Evolutionary conservation across 192 early-diverging fungal genomes (phyloP).

Genomic region (Coemansia sp.): DNA sequence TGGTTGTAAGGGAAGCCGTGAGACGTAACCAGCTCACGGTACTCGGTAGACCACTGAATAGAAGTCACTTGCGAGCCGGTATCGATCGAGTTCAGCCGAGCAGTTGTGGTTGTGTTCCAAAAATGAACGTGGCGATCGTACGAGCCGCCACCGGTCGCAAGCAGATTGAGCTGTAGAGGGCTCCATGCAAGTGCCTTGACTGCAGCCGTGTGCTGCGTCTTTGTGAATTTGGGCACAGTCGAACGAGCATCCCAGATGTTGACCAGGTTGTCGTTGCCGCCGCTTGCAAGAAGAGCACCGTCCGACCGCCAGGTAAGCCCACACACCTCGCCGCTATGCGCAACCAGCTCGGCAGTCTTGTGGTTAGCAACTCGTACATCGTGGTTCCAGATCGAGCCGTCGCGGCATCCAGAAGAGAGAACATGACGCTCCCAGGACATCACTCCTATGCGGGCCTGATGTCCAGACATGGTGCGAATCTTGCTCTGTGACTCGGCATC

Average conservation of each 20-base stretch:
- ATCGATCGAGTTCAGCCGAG: constrained; percentile 64
- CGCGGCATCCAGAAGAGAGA: constrained; percentile 80
- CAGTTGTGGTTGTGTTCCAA: constrained; percentile 81
- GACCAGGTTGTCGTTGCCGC: constrained; percentile 92
- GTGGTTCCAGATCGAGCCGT: constrained; percentile 93
- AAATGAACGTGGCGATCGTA: constrained; percentile 88
- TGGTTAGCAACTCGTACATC: constrained; percentile 89
- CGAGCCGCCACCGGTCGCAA: constrained; percentile 92
- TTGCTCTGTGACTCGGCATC: constrained; percentile 72
- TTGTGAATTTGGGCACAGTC: constrained; percentile 65
- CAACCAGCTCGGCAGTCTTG: constrained; percentile 67
- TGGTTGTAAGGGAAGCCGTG: constrained; percentile 93
- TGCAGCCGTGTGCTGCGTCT: constrained; percentile 81
- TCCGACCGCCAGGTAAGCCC: constrained; percentile 86
- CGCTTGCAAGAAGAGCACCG: constrained; percentile 79
- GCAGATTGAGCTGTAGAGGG: constrained; percentile 79
- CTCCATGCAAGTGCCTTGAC: constrained; percentile 96
- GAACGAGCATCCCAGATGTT: constrained; percentile 83
- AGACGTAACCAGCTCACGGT: constrained; percentile 84
- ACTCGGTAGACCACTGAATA: constrained; percentile 81
- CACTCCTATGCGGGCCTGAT: constrained; percentile 76
- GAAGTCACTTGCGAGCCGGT: constrained; percentile 93
- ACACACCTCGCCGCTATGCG: constrained; percentile 81
- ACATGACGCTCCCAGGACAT: constrained; percentile 83
- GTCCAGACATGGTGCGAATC: constrained; percentile 83